Conservation (phyloP, 345 rosid species). For the Anastatica hierochuntica region DNA sequence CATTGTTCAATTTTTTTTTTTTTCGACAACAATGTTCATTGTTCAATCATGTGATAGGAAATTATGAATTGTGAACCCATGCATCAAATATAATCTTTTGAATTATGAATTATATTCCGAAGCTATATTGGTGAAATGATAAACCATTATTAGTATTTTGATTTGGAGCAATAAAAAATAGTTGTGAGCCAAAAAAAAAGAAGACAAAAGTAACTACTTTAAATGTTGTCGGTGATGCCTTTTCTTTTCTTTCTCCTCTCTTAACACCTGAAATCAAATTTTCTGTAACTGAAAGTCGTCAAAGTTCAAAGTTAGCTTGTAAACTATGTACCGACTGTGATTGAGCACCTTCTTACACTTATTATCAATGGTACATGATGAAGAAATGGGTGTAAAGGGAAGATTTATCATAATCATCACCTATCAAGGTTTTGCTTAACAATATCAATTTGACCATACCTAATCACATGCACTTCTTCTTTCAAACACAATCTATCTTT, state of each 20-base stretch:
- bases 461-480: conserved; percentile 12
- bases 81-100: not conserved
- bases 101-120: too few species aligned
- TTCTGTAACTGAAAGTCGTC: not conserved
- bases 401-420: too few species aligned
- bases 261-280: not conserved
- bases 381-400: not conserved
- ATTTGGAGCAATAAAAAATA: too few species aligned
- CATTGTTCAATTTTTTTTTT: too few species aligned
- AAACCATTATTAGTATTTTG: too few species aligned
- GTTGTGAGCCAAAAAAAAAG: not conserved
- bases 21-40: not conserved
- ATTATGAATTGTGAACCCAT: not conserved
- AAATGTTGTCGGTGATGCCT: conserved; percentile 14
- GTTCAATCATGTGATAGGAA: not conserved
- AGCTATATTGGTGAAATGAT: not conserved
- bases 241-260: not conserved
- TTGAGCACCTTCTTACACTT: not conserved
- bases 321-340: not conserved
- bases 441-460: not conserved
- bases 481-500: not conserved
- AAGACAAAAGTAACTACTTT: conserved; percentile 6
- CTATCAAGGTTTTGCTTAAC: not conserved
- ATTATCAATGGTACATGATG: not conserved
- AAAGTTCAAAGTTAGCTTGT: not conserved